Percentiles rank a stretch among this genome's conserved stretches.
Evolutionary conservation across 164 flowering plant genomes (phyloP).

Genomic region (Malania oleifera): DNA sequence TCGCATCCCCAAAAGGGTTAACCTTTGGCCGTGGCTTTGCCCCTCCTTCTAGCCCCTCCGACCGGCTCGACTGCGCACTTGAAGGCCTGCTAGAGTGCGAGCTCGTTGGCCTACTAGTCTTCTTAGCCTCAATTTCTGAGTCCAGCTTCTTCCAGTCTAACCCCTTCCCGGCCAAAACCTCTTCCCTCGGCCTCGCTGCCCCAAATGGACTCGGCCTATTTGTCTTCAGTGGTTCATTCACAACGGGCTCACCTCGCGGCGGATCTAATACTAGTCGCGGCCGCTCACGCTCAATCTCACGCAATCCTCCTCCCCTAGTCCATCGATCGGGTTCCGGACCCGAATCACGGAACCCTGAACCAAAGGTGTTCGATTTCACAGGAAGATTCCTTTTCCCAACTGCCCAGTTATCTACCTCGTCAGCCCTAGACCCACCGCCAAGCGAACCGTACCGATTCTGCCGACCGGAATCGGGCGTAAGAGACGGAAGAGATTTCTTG

Average conservation of each 20-base stretch:
- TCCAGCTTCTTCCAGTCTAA: constrained; percentile 82
- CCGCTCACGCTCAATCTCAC: constrained; percentile 35
- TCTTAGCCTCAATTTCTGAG: constrained; percentile 58
- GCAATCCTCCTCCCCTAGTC: constrained; percentile 28
- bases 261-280: constrained; percentile 52
- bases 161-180: constrained; percentile 84
- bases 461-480: constrained; percentile 30
- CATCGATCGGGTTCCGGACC: constrained; percentile 46
- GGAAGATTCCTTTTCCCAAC: constrained; percentile 45
- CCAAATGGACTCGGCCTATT: constrained; percentile 78
- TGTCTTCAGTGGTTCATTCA: constrained; percentile 32
- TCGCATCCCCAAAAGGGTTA: constrained; percentile 96
- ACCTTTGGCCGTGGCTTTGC: constrained; percentile 59
- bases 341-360: constrained; percentile 38
- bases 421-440: constrained; percentile 63
- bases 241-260: constrained; percentile 25
- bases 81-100: constrained; percentile 81
- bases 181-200: constrained; percentile 86
- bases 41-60: constrained; percentile 41
- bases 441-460: constrained; percentile 47
- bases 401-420: constrained; percentile 74
- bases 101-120: constrained; percentile 65
- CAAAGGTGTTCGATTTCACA: constrained; percentile 28
- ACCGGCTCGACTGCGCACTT: constrained; percentile 62
- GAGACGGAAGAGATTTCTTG: constrained; percentile 40